These are phyloP conservation scores for Paraconiothyrium sp. DNA, from an alignment of 2,329 filamentous ascomycete species.

Conservation along the genomic window DNA sequence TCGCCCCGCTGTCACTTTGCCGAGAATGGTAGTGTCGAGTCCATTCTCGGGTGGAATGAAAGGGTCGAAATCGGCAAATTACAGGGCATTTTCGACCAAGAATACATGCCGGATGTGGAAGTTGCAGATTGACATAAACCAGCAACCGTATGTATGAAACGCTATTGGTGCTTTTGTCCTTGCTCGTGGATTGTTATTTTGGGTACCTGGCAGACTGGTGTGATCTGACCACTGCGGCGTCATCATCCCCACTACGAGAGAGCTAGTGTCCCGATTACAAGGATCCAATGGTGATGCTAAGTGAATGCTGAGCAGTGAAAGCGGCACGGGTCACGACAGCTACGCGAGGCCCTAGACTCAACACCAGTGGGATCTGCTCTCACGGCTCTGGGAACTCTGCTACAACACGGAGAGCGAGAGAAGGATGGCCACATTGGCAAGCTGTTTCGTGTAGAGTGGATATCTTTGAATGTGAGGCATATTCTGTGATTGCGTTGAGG, in stretches of 20 bases:
- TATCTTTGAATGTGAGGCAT: background rate
- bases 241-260: constrained; percentile 11
- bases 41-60: constrained; percentile 4
- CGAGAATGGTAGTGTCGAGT: background rate
- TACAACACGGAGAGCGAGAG: background rate
- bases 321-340: constrained; percentile 25
- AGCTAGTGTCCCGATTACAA: constrained; percentile 19
- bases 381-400: background rate
- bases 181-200: background rate
- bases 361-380: background rate
- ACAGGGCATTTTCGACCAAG: background rate
- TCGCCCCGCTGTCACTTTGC: background rate
- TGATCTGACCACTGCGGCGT: constrained; percentile 1
- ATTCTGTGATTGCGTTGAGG: background rate
- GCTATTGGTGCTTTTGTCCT: constrained; percentile 1
- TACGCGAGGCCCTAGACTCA: constrained; percentile 13
- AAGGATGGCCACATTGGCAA: background rate
- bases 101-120: background rate
- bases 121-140: background rate
- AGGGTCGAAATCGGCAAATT: constrained; percentile 8
- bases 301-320: constrained; percentile 19
- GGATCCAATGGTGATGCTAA: constrained; percentile 20
- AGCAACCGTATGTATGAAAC: background rate
- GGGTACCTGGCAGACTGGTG: constrained; percentile 1
- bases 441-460: background rate